Evolutionary conservation across 768 basidiomycete genomes (phyloP).

Genomic region (Myochromella boudieri): DNA sequence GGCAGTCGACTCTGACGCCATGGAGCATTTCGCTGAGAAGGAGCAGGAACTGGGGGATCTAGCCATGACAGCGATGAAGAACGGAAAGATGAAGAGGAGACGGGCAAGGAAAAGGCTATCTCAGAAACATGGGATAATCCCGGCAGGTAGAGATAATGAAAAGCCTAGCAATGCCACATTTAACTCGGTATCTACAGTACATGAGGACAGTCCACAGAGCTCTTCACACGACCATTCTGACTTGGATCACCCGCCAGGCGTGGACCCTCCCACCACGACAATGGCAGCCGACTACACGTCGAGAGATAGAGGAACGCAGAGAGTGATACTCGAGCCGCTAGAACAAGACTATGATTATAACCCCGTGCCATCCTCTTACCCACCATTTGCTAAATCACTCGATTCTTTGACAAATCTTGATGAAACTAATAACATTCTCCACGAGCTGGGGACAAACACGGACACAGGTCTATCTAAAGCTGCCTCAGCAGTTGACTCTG

Average conservation of each 20-base stretch:
- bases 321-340: conserved; percentile 33
- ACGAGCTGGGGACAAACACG: conserved; percentile 70
- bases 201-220: conserved; percentile 38
- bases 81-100: too few species aligned
- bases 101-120: conserved; percentile 25
- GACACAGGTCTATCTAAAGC: conserved; percentile 44
- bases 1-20: conserved; percentile 10
- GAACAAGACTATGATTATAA: conserved; percentile 45
- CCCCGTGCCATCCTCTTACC: conserved; percentile 70
- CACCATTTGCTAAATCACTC: conserved; percentile 76
- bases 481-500: conserved; percentile 12
- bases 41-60: conserved; percentile 12
- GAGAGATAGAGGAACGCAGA: conserved; percentile 24
- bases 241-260: conserved; percentile 38
- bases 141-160: conserved; percentile 17
- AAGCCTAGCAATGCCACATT: conserved; percentile 60
- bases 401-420: conserved; percentile 66
- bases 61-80: conserved; percentile 13
- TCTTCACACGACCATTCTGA: conserved; percentile 12
- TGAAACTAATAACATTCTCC: conserved; percentile 64
- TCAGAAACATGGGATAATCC: conserved; percentile 26
- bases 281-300: conserved; percentile 25
- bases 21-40: conserved; percentile 12
- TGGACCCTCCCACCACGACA: conserved; percentile 33
- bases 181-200: conserved; percentile 50